Evolutionary conservation across 768 basidiomycete genomes (phyloP), one percentile per base, ranked within the genome.

Genomic region (Epithele typhae): DNA sequence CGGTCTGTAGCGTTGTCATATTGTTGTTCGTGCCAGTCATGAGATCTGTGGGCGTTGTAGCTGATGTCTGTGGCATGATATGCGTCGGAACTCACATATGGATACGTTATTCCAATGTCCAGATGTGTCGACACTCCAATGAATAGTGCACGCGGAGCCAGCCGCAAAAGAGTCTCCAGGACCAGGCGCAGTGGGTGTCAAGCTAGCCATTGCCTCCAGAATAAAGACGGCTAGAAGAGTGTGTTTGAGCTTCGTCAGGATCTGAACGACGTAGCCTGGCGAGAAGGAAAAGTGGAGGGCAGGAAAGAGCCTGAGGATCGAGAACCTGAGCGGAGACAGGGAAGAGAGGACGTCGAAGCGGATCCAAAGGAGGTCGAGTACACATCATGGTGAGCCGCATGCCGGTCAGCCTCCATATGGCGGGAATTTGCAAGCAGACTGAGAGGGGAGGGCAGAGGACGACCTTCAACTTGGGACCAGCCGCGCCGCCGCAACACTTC

Each of bases 1-100:
- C 68, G 25, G 52, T 58, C 3, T 56, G 49, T 6, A 72, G 66
- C 4, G 49, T 25, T 7, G 59, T 54, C 68, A 68, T 69, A 51
- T 66, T 60, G 37, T 54, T 36, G 48, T 71, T 68, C 1, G 70
- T 61, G 17, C 70, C 69, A 3, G 67, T 64, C 71, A 72, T 71
- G 37, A 71, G 53, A 30, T 60, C 70, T 68, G 38, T 2, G n/a
- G n/a, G n/a, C n/a, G n/a, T n/a, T n/a, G n/a, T n/a, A n/a, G n/a
- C n/a, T n/a, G n/a, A n/a, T n/a, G n/a, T n/a, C n/a, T n/a, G n/a
- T n/a, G n/a, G n/a, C n/a, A n/a, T n/a, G n/a, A n/a, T 18, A 32
- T 9, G 22, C 12, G 5, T 12, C 7, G 25, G 10, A 17, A 49
- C 66, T 19, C 43, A 71, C 71, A 55, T n/a, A 71, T 68, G 11